Base-by-base conservation (phyloP, 2,329 filamentous ascomycete genomes). In the Camptophora hylomeconis region DNA sequence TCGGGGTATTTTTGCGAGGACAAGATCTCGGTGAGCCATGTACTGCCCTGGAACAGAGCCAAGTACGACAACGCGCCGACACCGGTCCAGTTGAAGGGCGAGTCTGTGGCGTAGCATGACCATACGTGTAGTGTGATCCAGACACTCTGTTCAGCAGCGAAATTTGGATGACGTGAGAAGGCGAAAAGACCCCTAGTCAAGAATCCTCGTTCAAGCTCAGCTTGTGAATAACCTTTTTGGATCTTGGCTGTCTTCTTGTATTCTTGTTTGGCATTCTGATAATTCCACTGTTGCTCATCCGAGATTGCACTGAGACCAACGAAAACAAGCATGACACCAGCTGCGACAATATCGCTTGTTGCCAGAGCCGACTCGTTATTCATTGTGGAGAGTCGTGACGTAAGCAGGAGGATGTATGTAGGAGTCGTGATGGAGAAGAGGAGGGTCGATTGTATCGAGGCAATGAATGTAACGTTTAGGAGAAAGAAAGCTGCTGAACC, bases 201-300 rank as follows among this genome's bases (percentile, higher is more conserved):
- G 57, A 98, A 98, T 22, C 89, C 89, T 20, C 87, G 79, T 40
- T 94, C 82, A 15, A 98, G 69, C 30, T 93, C 82, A 36, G 72
- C 72, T 41, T 76, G 72, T 1, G 64, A 67, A 53, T 67, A 84
- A 42, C 60, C 59, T 4, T 57, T 53, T 1, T 81, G 72, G 3
- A 87, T 65, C 49, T 80, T 79, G 26, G 73, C 81, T 2, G 75
- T 77, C 37, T 72, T 64, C 37, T 72, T 69, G 54, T 93, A 95
- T 23, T 70, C 53, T 24, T 69, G 60, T 58, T 94, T 95, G 26
- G 84, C 86, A 10, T 59, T 58, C 51, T 98, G 86, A 58, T 75
- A 98, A 39, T 72, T 65, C 86, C 86, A 98, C 56, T 94, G 86
- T 51, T 94, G 83, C 39, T 86, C 76, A 51, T 98, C 89, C 47